These are phyloP conservation scores for Tricholomella constricta DNA, from an alignment of 768 basidiomycete species.

Conservation along the genomic window DNA sequence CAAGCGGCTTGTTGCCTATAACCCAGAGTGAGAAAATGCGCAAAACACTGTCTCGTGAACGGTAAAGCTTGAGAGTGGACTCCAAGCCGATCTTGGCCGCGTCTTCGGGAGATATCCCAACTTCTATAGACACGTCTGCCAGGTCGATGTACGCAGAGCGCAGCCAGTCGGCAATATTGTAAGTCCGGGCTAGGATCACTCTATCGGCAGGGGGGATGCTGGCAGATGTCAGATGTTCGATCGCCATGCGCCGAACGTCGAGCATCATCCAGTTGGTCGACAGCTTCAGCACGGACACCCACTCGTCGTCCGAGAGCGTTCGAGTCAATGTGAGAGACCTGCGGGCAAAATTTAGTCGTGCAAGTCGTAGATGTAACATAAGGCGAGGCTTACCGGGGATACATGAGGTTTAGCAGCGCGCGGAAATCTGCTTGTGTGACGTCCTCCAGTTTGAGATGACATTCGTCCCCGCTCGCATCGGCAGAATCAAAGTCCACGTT, in stretches of 20 bases:
- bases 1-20: neutral
- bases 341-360: too few species aligned
- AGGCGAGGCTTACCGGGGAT: slow-evolving; percentile 7
- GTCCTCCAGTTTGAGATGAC: slow-evolving; percentile 1
- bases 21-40: too few species aligned
- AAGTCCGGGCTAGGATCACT: slow-evolving; percentile 7
- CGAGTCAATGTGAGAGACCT: slow-evolving; percentile 4
- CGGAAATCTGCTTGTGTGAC: slow-evolving; percentile 12
- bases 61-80: slow-evolving; percentile 8
- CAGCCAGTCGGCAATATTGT: slow-evolving; percentile 9
- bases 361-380: neutral
- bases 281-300: slow-evolving; percentile 14
- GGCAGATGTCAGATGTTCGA: slow-evolving; percentile 7
- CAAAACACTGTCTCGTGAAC: slow-evolving; percentile 1
- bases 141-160: slow-evolving; percentile 6
- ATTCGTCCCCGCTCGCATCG: neutral
- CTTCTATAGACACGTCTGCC: neutral
- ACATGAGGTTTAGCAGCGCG: slow-evolving; percentile 13
- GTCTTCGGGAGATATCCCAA: neutral
- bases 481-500: neutral
- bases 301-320: slow-evolving; percentile 10
- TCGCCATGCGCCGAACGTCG: slow-evolving; percentile 14
- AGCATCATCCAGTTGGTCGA: slow-evolving; percentile 17
- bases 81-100: slow-evolving; percentile 3
- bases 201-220: slow-evolving; percentile 5